These are phyloP conservation scores for Stentor coeruleus DNA, from an alignment of 73 alveolate genomes.

Conservation along the genomic window DNA sequence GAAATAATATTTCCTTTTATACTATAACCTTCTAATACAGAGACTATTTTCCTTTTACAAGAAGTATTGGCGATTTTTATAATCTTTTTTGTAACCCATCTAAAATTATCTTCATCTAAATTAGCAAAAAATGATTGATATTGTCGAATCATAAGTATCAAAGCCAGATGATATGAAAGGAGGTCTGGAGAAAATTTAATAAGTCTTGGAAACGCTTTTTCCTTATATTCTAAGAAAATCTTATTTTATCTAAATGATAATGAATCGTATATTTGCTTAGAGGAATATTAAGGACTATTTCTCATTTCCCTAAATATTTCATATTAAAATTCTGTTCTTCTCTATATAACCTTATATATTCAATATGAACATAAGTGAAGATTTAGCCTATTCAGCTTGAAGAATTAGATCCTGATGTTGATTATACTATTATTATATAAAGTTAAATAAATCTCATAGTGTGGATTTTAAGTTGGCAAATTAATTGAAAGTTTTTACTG, in stretches of 20 bases:
- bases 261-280: too few relatives aligned
- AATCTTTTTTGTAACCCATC: constrained; percentile 86
- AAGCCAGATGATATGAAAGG: too few relatives aligned
- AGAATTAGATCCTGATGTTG: constrained; percentile 94
- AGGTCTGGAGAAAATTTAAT: constrained; percentile 92
- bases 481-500: constrained; percentile 82
- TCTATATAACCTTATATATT: too few relatives aligned
- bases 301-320: too few relatives aligned
- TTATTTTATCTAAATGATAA: constrained; percentile 52
- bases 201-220: constrained; percentile 78
- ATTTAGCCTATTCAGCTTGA: constrained; percentile 84
- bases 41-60: constrained; percentile 81
- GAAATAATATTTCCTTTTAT: constrained; percentile 75
- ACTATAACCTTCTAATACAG: constrained; percentile 96
- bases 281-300: too few relatives aligned
- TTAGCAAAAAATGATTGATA: constrained; percentile 86
- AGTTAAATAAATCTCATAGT: constrained; percentile 79
- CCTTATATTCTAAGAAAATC: constrained; percentile 48
- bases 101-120: constrained; percentile 78
- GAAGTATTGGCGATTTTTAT: constrained; percentile 81
- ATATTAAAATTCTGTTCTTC: too few relatives aligned
- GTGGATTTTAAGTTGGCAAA: constrained; percentile 91
- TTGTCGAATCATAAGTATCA: constrained; percentile 93
- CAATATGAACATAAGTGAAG: too few relatives aligned
- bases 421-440: constrained; percentile 88